Evolutionary conservation across 441 rosid genomes (phyloP).

Genomic region (Populus hybrid): DNA sequence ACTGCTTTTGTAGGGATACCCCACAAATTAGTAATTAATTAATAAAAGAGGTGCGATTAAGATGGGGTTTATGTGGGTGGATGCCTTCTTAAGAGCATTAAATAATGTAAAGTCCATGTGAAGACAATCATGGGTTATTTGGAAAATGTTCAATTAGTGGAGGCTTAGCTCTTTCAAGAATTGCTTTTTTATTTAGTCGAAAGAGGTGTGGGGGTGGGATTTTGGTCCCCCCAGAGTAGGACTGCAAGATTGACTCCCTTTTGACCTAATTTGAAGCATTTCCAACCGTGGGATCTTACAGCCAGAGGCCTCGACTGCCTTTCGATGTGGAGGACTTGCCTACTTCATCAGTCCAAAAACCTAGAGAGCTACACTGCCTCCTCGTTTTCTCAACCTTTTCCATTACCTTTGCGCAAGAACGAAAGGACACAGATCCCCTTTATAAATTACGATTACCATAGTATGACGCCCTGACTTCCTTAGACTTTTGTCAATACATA

Average conservation of each 20-base stretch:
- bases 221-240: conserved; percentile 31
- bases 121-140: conserved; percentile 37
- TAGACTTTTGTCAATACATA: no score
- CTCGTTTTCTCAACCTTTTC: neutral
- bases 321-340: conserved; percentile 15
- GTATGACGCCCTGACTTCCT: no score
- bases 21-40: neutral
- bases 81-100: conserved; percentile 9
- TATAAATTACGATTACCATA: neutral
- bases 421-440: neutral
- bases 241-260: conserved; percentile 24
- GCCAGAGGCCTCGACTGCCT: neutral
- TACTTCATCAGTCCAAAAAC: conserved; percentile 12
- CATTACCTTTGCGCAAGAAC: neutral
- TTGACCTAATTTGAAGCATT: conserved; percentile 15
- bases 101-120: conserved; percentile 37
- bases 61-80: conserved; percentile 9
- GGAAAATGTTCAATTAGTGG: conserved; percentile 20
- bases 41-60: conserved; percentile 7
- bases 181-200: conserved; percentile 7
- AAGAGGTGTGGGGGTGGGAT: conserved; percentile 22
- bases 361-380: conserved; percentile 20
- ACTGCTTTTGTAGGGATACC: conserved; percentile 10
- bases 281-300: conserved; percentile 31
- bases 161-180: neutral